A percentile compares a stretch with the other conserved stretches of the same genome.
phyloP scores from a whole-genome alignment of 2,329 filamentous ascomycete genomes.

The Xylariaceae sp. region DNA sequence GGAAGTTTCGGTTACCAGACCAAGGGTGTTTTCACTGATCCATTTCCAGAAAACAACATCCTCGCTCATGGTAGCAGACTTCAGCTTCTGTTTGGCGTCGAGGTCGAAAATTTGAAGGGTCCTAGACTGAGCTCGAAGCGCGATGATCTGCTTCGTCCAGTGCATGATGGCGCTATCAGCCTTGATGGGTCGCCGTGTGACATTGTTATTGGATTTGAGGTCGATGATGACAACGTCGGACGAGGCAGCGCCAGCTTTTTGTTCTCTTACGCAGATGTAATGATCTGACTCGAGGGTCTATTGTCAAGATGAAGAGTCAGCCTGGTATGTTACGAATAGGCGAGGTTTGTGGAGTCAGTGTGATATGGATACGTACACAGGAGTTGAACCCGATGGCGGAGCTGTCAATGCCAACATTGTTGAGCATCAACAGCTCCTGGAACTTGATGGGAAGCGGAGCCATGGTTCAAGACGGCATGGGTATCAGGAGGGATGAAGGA shows the following conservation, averaged over 20 bases:
- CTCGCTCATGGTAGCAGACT: slow-evolving; percentile 93
- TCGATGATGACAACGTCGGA: slow-evolving; percentile 97
- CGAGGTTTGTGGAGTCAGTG: slow-evolving; percentile 2
- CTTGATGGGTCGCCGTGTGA: slow-evolving; percentile 93
- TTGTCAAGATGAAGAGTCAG: slow-evolving; percentile 14
- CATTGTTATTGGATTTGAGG: slow-evolving; percentile 95
- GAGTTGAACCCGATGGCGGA: slow-evolving; percentile 75
- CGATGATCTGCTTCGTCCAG: slow-evolving; percentile 93
- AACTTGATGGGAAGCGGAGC: slow-evolving; percentile 86
- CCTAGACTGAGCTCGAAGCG: slow-evolving; percentile 87
- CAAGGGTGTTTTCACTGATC: slow-evolving; percentile 85
- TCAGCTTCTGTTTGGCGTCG: slow-evolving; percentile 87
- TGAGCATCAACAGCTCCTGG: slow-evolving; percentile 76
- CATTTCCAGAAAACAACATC: slow-evolving; percentile 99
- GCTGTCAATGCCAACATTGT: slow-evolving; percentile 42
- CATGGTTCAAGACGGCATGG: slow-evolving; percentile 39
- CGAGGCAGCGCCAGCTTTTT: slow-evolving; percentile 76
- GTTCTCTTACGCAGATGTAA: slow-evolving; percentile 94
- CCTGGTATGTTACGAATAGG: background rate
- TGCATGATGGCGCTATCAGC: slow-evolving; percentile 99
- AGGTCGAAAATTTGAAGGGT: slow-evolving; percentile 98
- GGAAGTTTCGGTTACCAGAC: slow-evolving; percentile 82
- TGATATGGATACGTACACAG: slow-evolving; percentile 58
- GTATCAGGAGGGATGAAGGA: background rate
- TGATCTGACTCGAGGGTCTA: slow-evolving; percentile 97